Conservation (phyloP, 2,329 filamentous ascomycete genomes). For the Fusarium odoratissimum region DNA sequence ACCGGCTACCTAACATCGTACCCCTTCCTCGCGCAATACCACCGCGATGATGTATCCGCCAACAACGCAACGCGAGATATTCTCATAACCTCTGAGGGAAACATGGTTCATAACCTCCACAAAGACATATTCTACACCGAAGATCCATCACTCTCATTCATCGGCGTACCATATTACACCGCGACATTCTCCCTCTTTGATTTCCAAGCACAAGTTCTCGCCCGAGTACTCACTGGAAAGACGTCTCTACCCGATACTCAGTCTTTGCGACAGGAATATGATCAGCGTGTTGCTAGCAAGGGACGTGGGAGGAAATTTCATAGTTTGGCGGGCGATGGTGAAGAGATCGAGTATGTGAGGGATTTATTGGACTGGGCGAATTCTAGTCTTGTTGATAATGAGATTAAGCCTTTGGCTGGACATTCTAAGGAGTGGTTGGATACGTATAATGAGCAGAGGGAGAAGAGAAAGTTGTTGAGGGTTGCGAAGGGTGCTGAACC, state of each 20-base stretch:
- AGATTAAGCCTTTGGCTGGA: constrained; percentile 13
- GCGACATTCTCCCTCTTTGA: constrained; percentile 78
- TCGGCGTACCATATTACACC: constrained; percentile 73
- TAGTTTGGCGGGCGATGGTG: constrained; percentile 37
- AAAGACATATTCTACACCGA: constrained; percentile 78
- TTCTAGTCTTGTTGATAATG: constrained; percentile 1
- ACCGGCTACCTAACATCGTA: constrained; percentile 77
- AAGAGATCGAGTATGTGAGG: constrained; percentile 41
- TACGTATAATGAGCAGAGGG: constrained; percentile 21
- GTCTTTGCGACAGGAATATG: constrained; percentile 38
- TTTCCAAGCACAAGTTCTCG: constrained; percentile 73
- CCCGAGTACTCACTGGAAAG: constrained; percentile 65
- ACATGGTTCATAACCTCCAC: constrained; percentile 74
- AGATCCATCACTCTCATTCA: constrained; percentile 71
- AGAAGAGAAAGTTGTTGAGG: constrained; percentile 23
- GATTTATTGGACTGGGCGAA: constrained; percentile 42
- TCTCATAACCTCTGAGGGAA: constrained; percentile 71
- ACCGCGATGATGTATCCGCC: constrained; percentile 51
- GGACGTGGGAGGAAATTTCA: constrained; percentile 43
- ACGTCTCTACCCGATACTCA: constrained; percentile 40
- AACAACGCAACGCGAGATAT: constrained; percentile 62
- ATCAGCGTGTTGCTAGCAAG: constrained; percentile 24
- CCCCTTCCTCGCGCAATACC: constrained; percentile 69
- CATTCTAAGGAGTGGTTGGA: constrained; percentile 34
- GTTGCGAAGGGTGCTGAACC: constrained; percentile 18